Percentiles rank a stretch among this genome's conserved stretches.
phyloP scores from a whole-genome alignment of 192 early-diverging fungal species.

The Backusella luteola region DNA sequence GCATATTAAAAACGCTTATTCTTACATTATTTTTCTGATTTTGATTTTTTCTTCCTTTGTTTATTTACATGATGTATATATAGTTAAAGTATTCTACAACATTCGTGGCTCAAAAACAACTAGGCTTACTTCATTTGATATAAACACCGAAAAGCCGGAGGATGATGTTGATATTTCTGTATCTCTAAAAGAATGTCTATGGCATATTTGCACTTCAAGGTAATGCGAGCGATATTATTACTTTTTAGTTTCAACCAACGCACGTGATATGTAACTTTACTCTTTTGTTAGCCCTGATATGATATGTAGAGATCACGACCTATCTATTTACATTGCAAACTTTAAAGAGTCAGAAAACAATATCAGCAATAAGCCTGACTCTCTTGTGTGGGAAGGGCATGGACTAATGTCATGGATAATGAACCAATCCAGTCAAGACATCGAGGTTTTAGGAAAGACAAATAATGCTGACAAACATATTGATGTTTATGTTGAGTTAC shows the following conservation, averaged over 20 bases:
- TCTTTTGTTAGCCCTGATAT: slow-evolving; percentile 33
- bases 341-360: slow-evolving; percentile 19
- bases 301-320: slow-evolving; percentile 33
- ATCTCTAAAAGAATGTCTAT: slow-evolving; percentile 27
- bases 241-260: not conserved
- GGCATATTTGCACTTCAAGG: slow-evolving; percentile 36
- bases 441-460: slow-evolving; percentile 17
- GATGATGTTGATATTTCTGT: slow-evolving; percentile 5
- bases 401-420: slow-evolving; percentile 38
- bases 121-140: slow-evolving; percentile 24
- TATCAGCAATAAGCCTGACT: not conserved
- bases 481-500: slow-evolving; percentile 23
- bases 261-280: slow-evolving; percentile 18
- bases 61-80: not conserved
- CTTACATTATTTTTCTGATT: not conserved
- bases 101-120: slow-evolving; percentile 23
- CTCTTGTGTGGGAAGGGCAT: slow-evolving; percentile 37
- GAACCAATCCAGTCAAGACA: slow-evolving; percentile 8
- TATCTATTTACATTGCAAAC: slow-evolving; percentile 35
- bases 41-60: not conserved
- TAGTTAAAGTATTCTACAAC: slow-evolving; percentile 38
- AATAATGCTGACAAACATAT: not conserved
- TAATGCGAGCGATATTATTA: slow-evolving; percentile 12
- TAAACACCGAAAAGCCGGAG: not conserved
- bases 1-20: not conserved